These are phyloP conservation scores for Penicillium goetzii DNA, from an alignment of 495 filamentous ascomycete genomes.

Conservation along the genomic window DNA sequence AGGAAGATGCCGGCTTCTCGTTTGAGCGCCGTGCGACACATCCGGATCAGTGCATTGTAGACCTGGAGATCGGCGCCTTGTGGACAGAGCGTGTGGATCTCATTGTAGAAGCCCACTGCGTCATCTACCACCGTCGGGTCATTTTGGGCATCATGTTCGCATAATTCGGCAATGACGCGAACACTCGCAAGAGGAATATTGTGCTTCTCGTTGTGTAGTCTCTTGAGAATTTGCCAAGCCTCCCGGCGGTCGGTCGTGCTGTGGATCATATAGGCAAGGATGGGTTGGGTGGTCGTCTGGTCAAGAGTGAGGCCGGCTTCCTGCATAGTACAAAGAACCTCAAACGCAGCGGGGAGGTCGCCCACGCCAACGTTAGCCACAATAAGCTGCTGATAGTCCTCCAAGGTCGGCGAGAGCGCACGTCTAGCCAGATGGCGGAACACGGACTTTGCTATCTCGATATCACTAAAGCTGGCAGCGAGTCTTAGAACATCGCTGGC, in stretches of 20 bases:
- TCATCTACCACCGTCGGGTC: slow-evolving; percentile 41
- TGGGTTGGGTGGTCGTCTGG: slow-evolving; percentile 58
- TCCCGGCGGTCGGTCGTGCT: slow-evolving; percentile 35
- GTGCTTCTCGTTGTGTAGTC: slow-evolving; percentile 42
- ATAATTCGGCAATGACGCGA: slow-evolving; percentile 38
- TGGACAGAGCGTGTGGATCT: slow-evolving; percentile 63
- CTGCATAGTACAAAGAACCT: slow-evolving; percentile 70
- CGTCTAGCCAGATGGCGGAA: slow-evolving; percentile 48
- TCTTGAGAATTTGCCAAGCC: slow-evolving; percentile 58
- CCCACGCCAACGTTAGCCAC: slow-evolving; percentile 63
- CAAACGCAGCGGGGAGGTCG: slow-evolving; percentile 59
- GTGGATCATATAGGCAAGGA: slow-evolving; percentile 52
- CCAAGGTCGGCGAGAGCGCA: slow-evolving; percentile 53
- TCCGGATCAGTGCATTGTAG: slow-evolving; percentile 69
- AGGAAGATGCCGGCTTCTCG: slow-evolving; percentile 68
- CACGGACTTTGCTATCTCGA: slow-evolving; percentile 54
- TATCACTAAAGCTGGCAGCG: slow-evolving; percentile 67
- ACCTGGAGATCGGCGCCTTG: slow-evolving; percentile 61
- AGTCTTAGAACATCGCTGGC: slow-evolving; percentile 68
- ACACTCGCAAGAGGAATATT: slow-evolving; percentile 40
- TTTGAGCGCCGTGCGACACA: slow-evolving; percentile 54
- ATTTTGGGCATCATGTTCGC: slow-evolving; percentile 31
- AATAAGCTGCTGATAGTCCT: slow-evolving; percentile 79
- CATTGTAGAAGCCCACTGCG: slow-evolving; percentile 72
- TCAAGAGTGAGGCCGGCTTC: slow-evolving; percentile 57